phyloP scores from a whole-genome alignment of 2,329 filamentous ascomycete genomes.

The Endoconidiophora polonica region DNA sequence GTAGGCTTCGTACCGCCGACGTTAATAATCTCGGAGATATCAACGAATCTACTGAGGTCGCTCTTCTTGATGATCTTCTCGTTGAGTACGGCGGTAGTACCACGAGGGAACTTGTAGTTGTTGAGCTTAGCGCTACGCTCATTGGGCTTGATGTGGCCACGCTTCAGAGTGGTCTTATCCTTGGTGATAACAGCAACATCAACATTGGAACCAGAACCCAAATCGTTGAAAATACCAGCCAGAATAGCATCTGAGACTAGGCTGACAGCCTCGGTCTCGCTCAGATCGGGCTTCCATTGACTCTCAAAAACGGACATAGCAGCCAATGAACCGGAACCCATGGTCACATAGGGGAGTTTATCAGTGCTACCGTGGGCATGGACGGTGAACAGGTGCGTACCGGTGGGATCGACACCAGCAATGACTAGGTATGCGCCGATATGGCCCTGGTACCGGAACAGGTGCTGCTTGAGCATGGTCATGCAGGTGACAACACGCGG shows the following conservation, averaged over 20 bases:
- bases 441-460: constrained; percentile 95
- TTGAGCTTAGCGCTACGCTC: constrained; percentile 78
- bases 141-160: constrained; percentile 89
- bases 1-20: constrained; percentile 33
- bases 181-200: constrained; percentile 90
- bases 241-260: constrained; percentile 75
- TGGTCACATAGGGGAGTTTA: constrained; percentile 97
- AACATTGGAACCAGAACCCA: constrained; percentile 93
- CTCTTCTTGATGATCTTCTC: constrained; percentile 92
- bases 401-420: constrained; percentile 89
- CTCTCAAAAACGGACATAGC: constrained; percentile 98
- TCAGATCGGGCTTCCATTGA: constrained; percentile 69
- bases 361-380: constrained; percentile 97
- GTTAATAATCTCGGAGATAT: constrained; percentile 66
- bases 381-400: constrained; percentile 89
- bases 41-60: constrained; percentile 87
- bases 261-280: constrained; percentile 64
- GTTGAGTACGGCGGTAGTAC: constrained; percentile 90
- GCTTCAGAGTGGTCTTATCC: constrained; percentile 84
- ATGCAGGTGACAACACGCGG: constrained; percentile 97
- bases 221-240: constrained; percentile 96
- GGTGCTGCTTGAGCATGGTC: constrained; percentile 98
- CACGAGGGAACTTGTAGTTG: constrained; percentile 78
- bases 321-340: constrained; percentile 89
- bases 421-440: constrained; percentile 97